Evolutionary conservation across 306 rosid genomes (phyloP).

Genomic region (Gillenia trifoliata): DNA sequence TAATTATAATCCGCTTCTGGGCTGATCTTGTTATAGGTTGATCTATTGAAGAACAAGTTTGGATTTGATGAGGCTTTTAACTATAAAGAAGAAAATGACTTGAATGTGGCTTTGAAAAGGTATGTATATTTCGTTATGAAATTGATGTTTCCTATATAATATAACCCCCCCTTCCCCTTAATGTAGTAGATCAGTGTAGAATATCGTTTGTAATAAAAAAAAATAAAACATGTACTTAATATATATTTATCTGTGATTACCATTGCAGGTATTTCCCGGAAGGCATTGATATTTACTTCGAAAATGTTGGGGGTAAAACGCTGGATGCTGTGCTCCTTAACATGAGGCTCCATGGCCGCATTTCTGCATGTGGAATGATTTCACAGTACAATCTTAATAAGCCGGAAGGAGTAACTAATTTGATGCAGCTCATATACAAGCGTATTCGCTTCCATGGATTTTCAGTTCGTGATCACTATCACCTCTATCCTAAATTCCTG

Average conservation of each 20-base stretch:
- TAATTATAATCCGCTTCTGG: neutral
- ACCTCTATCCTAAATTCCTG: neutral
- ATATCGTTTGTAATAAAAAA: too few relatives aligned
- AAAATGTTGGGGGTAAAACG: conserved; percentile 14
- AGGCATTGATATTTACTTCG: conserved; percentile 21
- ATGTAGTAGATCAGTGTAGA: too few relatives aligned
- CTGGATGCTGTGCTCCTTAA: conserved; percentile 21
- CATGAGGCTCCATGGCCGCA: conserved; percentile 14
- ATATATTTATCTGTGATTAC: neutral
- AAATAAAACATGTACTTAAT: too few relatives aligned
- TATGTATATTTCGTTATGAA: neutral
- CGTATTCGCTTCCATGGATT: neutral
- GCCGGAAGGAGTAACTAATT: neutral
- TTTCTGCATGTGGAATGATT: conserved; percentile 14
- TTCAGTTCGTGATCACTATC: neutral
- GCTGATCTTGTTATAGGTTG: neutral
- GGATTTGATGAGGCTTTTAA: neutral
- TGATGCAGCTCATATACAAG: neutral
- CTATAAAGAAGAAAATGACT: neutral
- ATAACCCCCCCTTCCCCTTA: neutral
- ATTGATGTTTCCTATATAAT: neutral
- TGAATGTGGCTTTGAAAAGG: neutral
- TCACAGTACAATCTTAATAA: conserved; percentile 13
- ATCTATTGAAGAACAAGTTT: neutral
- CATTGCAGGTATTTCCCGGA: conserved; percentile 5